Conservation (phyloP, 2,329 filamentous ascomycete genomes). For the Xylaria sp. region DNA sequence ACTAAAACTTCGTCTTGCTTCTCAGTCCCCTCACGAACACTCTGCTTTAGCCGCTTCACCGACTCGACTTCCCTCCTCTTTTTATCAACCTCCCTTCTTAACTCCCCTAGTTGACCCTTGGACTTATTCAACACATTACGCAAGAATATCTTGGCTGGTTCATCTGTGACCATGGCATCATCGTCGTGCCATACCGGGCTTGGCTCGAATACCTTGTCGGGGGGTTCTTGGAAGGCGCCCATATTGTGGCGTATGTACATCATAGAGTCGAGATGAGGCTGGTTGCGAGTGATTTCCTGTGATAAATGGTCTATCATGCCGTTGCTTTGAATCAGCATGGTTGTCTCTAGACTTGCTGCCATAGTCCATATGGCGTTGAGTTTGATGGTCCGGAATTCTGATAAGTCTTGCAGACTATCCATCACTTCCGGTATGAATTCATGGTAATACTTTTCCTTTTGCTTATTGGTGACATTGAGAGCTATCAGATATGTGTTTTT, state of each 20-base stretch:
- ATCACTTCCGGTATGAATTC: constrained; percentile 95
- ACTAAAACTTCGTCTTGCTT: constrained; percentile 89
- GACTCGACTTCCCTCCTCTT: constrained; percentile 87
- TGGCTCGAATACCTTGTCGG: constrained; percentile 87
- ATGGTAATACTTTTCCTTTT: constrained; percentile 97
- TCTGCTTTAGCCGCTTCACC: constrained; percentile 77
- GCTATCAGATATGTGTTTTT: constrained; percentile 98
- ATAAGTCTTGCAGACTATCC: constrained; percentile 92
- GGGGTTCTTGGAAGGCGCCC: constrained; percentile 81
- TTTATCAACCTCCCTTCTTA: constrained; percentile 84
- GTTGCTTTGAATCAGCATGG: constrained; percentile 78
- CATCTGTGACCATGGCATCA: constrained; percentile 84
- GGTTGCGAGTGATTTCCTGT: constrained; percentile 86
- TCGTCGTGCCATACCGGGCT: constrained; percentile 98
- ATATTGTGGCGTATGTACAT: constrained; percentile 98
- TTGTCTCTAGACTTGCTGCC: constrained; percentile 81
- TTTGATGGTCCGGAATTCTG: constrained; percentile 85
- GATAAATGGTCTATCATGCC: constrained; percentile 77
- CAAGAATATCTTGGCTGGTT: constrained; percentile 86
- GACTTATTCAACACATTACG: constrained; percentile 93
- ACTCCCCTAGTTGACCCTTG: constrained; percentile 81
- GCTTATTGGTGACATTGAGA: constrained; percentile 96
- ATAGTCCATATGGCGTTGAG: constrained; percentile 87
- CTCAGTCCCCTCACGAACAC: constrained; percentile 83
- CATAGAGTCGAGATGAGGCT: constrained; percentile 90